These are phyloP conservation scores for Fomitopsis palustris DNA, from an alignment of 1,284 basidiomycete genomes.

Conservation along the genomic window DNA sequence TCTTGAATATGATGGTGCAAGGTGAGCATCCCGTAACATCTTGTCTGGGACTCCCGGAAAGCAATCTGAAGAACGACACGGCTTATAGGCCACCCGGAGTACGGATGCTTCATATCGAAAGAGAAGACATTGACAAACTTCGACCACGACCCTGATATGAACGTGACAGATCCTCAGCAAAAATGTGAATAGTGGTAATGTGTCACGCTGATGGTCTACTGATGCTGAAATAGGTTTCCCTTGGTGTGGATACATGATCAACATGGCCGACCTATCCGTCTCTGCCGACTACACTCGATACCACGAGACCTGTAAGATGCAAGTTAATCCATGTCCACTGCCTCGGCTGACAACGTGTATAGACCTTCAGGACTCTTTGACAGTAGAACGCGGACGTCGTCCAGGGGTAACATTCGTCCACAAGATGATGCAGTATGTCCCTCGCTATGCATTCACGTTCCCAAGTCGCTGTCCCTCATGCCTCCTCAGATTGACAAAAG, in stretches of 20 bases:
- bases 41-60: neutral
- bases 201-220: neutral
- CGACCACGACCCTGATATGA: conserved; percentile 59
- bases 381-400: conserved; percentile 55
- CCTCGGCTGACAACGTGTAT: neutral
- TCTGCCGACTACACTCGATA: conserved; percentile 73
- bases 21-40: conserved; percentile 38
- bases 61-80: neutral
- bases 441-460: neutral
- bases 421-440: conserved; percentile 67
- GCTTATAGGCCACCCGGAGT: conserved; percentile 76
- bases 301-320: conserved; percentile 53
- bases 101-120: conserved; percentile 86
- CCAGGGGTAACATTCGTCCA: conserved; percentile 56
- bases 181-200: conserved; percentile 33
- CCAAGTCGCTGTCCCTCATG: conserved; percentile 4
- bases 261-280: conserved; percentile 74
- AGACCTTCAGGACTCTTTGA: conserved; percentile 63
- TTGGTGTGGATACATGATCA: conserved; percentile 85
- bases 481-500: conserved; percentile 54
- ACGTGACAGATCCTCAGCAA: conserved; percentile 46
- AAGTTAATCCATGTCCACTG: neutral
- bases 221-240: conserved; percentile 61
- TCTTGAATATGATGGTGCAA: conserved; percentile 77
- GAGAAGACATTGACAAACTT: conserved; percentile 93